Conservation (phyloP, 805 yeast species). For the Naumovozyma baii region DNA sequence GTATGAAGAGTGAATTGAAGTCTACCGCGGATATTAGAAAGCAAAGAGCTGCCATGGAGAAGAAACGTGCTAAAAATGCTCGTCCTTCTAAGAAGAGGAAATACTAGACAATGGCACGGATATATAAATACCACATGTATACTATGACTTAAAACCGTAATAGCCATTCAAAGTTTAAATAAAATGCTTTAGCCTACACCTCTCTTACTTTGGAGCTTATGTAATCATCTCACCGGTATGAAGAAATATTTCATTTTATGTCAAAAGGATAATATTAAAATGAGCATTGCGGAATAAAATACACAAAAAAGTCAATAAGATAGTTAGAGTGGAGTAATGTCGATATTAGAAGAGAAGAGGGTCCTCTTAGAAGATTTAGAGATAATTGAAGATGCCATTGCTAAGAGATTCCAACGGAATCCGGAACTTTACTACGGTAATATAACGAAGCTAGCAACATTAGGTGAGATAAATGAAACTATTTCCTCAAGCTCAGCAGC, state of each 20-base stretch:
- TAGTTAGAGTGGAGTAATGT: no score
- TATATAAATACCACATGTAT: no score
- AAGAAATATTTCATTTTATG: no score
- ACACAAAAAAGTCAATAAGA: no score
- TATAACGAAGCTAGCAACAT: conserved; percentile 6
- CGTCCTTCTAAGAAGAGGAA: conserved; percentile 42
- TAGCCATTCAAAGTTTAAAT: no score
- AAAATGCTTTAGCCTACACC: no score
- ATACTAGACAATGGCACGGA: conserved; percentile 6
- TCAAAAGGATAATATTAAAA: no score
- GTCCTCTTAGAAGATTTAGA: conserved; percentile 54
- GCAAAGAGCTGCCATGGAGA: conserved; percentile 56
- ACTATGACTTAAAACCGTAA: no score
- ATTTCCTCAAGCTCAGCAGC: conserved; percentile 7
- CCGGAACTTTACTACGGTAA: conserved; percentile 42
- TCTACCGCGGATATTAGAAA: conserved; percentile 71
- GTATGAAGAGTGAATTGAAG: conserved; percentile 44
- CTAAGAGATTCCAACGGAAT: conserved; percentile 51
- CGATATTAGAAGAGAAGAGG: conserved; percentile 30
- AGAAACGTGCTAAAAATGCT: conserved; percentile 75
- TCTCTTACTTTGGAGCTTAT: no score
- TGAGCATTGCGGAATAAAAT: no score
- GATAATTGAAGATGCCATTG: conserved; percentile 54
- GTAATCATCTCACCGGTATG: no score
- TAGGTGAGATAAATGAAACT: not conserved